Evolutionary conservation across 192 early-diverging fungal genomes (phyloP), one percentile per base, ranked within the genome.

Genomic region (Haplosporangium gracile): DNA sequence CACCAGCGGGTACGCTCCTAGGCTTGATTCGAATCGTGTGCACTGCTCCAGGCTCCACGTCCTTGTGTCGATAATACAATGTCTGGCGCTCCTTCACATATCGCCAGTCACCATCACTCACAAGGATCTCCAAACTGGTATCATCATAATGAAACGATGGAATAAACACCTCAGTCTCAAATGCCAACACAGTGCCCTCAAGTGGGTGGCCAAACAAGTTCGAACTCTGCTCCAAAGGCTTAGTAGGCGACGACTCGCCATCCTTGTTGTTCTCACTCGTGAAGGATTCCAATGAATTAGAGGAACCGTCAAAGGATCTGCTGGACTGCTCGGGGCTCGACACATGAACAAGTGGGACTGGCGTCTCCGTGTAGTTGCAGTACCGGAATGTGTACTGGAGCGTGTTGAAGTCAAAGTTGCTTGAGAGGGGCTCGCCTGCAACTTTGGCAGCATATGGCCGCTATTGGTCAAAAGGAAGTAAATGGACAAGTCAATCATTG

Each of bases 381-480:
- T 95, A 96, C 5, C 83, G 78, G 40, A 96, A 90, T 18, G 87
- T 92, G 78, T 94, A 97, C 82, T 88, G 88, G 22, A 96, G 75
- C 1, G 79, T 93, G 1, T 76, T 57, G 63, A 96, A 80, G 72
- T 95, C 88, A 86, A 97, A 97, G 7, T 89, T 79, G 49, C 89
- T 92, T 20, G 78, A 68, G 11, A 89, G 73, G 10, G 96, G 96
- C 63, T 80, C 89, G n/a, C 96, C 96, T 1, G 95, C 92, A 5
- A 95, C 83, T 68, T 96, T 95, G 36, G 94, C 89, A 13, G 95
- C 96, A 89, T 95, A 97, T 0, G 95, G 95, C n/a, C 96, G 91
- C 91, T 93, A 76, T 57, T 40, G n/a, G 5, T 15, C 24, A 24
- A 74, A 68, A 18, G 26, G 49, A 34, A 10, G 22, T 26, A 20